phyloP scores from a whole-genome alignment of 2,329 filamentous ascomycete genomes.

The Aspergillus transmontanensis region DNA sequence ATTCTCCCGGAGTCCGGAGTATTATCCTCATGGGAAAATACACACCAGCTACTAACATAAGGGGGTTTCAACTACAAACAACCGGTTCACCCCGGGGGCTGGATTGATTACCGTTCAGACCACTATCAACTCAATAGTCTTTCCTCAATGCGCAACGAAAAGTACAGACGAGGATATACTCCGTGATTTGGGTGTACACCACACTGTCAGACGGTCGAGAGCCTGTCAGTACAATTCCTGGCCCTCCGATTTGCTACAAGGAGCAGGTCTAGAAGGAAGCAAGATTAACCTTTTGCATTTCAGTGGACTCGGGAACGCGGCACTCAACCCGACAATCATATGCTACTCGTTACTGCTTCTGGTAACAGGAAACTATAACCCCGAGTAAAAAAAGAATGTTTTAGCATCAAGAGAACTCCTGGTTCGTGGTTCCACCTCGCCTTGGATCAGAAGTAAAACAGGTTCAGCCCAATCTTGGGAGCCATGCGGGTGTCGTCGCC shows the following conservation, averaged over 20 bases:
- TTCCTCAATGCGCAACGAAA: neutral
- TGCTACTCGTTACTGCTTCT: neutral
- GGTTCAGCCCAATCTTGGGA: slow-evolving; percentile 5
- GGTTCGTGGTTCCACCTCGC: slow-evolving; percentile 10
- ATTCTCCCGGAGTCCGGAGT: slow-evolving; percentile 9
- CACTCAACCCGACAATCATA: slow-evolving; percentile 5
- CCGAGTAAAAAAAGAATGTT: neutral
- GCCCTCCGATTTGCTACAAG: slow-evolving; percentile 14
- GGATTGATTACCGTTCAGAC: neutral
- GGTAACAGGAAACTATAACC: neutral
- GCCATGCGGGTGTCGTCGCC: slow-evolving; percentile 12
- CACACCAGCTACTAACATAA: neutral
- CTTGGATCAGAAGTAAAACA: neutral
- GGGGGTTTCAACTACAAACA: neutral
- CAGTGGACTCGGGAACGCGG: neutral
- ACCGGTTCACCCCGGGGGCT: neutral
- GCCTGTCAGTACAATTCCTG: slow-evolving; percentile 6
- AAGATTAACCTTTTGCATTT: neutral
- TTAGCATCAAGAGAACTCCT: neutral
- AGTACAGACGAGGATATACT: neutral
- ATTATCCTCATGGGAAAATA: slow-evolving; percentile 1
- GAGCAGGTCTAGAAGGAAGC: neutral
- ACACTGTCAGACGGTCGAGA: neutral
- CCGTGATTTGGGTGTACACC: neutral
- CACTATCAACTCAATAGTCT: neutral